Percentiles rank a stretch among this genome's conserved stretches.
Conservation (phyloP, 148 eudicot genomes). For the Rhododendron ovatum region DNA sequence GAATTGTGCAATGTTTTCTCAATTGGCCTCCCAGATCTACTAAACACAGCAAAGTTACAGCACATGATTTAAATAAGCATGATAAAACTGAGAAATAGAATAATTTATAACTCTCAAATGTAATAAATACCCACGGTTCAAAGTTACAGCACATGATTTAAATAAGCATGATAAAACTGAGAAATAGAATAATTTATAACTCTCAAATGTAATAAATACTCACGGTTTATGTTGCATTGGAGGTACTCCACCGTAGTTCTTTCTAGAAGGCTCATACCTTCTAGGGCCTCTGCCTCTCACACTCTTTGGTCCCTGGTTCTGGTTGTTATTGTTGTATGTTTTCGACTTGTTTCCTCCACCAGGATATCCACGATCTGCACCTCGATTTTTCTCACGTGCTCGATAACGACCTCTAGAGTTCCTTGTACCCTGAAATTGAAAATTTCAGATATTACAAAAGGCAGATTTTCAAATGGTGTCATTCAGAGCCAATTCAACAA, state of each 20-base stretch:
- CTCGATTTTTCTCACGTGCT: conserved; percentile 69
- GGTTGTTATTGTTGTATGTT: conserved; percentile 31
- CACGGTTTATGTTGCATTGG: conserved; percentile 57
- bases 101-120: no score
- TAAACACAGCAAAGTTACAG: conserved; percentile 9
- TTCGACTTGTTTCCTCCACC: conserved; percentile 40
- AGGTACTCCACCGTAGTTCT: conserved; percentile 40
- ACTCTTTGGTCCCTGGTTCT: conserved; percentile 50
- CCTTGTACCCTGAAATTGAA: conserved; percentile 54
- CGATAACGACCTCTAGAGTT: conserved; percentile 57
- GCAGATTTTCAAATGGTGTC: background rate
- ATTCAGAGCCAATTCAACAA: background rate
- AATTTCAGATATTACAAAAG: background rate
- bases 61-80: no score
- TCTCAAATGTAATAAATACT: conserved; percentile 17
- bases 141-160: background rate
- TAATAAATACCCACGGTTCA: no score
- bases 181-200: background rate
- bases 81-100: no score
- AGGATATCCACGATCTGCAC: conserved; percentile 44
- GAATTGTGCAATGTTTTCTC: conserved; percentile 44
- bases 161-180: background rate
- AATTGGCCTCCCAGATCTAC: conserved; percentile 46
- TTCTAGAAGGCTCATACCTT: conserved; percentile 60
- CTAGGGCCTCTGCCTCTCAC: conserved; percentile 88